Percentiles rank a stretch among this genome's conserved stretches.
Conservation (phyloP, 1,284 basidiomycete genomes). For the Ustilago crameri region DNA sequence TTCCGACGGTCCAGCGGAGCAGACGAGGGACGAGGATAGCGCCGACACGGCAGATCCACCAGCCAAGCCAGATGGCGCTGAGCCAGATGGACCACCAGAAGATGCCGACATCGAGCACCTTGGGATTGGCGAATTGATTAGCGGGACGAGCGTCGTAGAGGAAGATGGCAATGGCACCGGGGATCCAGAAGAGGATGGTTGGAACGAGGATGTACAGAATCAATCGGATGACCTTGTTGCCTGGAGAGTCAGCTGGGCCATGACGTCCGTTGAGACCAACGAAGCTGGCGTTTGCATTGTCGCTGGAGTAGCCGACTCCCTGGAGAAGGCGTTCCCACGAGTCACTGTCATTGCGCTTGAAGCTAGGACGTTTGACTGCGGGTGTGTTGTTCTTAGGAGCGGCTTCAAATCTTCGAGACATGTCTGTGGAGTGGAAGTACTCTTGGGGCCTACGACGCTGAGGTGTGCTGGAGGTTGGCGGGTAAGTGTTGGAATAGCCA, state of each 20-base stretch:
- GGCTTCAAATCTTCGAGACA: conserved; percentile 16
- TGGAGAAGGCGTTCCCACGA: conserved; percentile 51
- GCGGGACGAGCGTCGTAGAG: conserved; percentile 71
- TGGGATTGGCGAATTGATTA: conserved; percentile 70
- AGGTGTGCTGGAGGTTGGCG: conserved; percentile 7
- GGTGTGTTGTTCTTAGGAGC: conserved; percentile 17
- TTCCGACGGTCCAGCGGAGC: conserved; percentile 26
- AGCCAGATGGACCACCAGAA: conserved; percentile 91
- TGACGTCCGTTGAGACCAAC: conserved; percentile 42
- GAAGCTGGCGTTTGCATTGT: conserved; percentile 42
- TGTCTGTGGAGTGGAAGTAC: conserved; percentile 27
- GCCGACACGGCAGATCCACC: conserved; percentile 81
- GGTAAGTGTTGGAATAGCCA: conserved; percentile 31
- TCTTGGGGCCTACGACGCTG: conserved; percentile 12
- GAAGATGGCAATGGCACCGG: conserved; percentile 78
- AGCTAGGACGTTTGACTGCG: conserved; percentile 20
- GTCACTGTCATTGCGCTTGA: conserved; percentile 44
- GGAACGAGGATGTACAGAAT: conserved; percentile 45
- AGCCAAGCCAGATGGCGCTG: conserved; percentile 81
- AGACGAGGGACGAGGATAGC: conserved; percentile 70
- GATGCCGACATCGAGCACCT: conserved; percentile 73
- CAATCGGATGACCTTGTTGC: conserved; percentile 36
- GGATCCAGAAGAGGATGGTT: conserved; percentile 67
- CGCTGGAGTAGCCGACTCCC: conserved; percentile 43
- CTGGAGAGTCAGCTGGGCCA: conserved; percentile 6